Percentiles rank a stretch among this genome's conserved stretches.
phyloP scores from a whole-genome alignment of 345 rosid genomes.

The Salix viminalis region DNA sequence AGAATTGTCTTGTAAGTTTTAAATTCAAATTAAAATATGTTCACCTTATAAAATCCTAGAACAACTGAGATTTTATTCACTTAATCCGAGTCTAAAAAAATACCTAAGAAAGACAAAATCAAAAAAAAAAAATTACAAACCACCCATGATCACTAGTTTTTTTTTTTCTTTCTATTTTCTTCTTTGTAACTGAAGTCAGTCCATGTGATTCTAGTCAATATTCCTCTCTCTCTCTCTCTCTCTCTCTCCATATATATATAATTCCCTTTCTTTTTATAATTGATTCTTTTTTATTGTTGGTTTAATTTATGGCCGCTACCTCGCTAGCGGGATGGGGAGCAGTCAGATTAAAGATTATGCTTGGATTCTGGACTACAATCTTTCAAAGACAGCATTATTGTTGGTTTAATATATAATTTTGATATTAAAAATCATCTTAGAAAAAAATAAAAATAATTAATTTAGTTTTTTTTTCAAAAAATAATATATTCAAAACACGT shows the following conservation, averaged over 20 bases:
- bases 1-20: no score
- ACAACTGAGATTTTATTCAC: no score
- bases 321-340: neutral
- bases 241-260: neutral
- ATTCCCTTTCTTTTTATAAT: neutral
- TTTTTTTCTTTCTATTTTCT: no score
- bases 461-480: no score
- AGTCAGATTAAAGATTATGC: neutral
- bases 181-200: no score
- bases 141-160: no score
- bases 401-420: no score
- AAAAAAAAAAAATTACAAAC: no score
- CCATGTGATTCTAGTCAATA: neutral
- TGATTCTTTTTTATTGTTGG: neutral
- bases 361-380: neutral
- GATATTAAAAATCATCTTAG: no score
- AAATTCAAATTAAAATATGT: rapidly evolving
- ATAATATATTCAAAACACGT: no score
- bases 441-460: no score
- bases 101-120: no score
- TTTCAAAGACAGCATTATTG: neutral
- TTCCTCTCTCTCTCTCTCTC: neutral
- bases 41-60: rapidly evolving
- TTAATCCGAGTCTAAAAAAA: rapidly evolving
- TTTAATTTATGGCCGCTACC: neutral